phyloP scores from a whole-genome alignment of 2,329 filamentous ascomycete genomes.

The Fusarium guadeloupense region DNA sequence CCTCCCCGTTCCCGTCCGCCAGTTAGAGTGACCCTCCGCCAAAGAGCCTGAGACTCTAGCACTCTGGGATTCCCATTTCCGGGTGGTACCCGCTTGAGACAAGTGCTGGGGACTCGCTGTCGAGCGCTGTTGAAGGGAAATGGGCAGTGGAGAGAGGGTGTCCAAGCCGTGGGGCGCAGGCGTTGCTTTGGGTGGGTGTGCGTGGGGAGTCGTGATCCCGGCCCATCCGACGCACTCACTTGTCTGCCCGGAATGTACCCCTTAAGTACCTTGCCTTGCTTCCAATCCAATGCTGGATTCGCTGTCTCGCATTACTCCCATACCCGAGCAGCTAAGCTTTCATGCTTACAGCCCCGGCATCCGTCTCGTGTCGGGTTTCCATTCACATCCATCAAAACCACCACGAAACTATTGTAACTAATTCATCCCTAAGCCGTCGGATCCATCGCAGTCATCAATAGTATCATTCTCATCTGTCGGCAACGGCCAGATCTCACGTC shows the following conservation, averaged over 20 bases:
- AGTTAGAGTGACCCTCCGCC: conserved; percentile 26
- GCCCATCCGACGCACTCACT: conserved; percentile 39
- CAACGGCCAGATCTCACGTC: conserved; percentile 19
- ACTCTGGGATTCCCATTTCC: conserved; percentile 27
- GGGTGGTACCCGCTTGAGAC: conserved; percentile 34
- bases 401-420: no score
- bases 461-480: not conserved
- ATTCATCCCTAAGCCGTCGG: not conserved
- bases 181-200: conserved; percentile 31
- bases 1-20: conserved; percentile 30
- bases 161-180: conserved; percentile 39
- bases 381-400: no score
- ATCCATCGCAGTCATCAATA: no score
- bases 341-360: not conserved
- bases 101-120: conserved; percentile 34
- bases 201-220: conserved; percentile 37
- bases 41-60: conserved; percentile 30
- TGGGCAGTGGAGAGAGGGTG: conserved; percentile 43
- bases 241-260: conserved; percentile 29
- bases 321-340: not conserved
- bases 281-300: not conserved
- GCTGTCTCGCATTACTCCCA: not conserved
- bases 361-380: no score
- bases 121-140: conserved; percentile 39
- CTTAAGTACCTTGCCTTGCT: conserved; percentile 19